Evolutionary conservation across 2,329 filamentous ascomycete species (phyloP).

Genomic region (Bipolaris victoriae): DNA sequence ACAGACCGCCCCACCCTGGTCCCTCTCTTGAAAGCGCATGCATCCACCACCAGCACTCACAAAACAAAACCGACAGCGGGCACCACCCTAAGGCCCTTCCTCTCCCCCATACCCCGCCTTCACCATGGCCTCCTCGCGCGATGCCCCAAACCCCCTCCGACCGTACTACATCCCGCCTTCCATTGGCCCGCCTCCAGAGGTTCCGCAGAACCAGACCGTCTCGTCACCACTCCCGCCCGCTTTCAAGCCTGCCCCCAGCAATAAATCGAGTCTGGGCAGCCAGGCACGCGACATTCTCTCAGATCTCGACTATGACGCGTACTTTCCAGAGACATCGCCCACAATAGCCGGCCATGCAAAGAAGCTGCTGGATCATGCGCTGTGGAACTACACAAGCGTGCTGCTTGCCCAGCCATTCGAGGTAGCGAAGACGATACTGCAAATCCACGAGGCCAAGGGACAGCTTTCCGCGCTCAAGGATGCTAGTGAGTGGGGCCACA

Average conservation of each 20-base stretch:
- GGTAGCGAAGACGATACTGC: constrained; percentile 91
- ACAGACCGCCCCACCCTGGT: constrained; percentile 11
- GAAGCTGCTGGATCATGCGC: constrained; percentile 78
- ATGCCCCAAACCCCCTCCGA: constrained; percentile 66
- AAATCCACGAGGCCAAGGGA: constrained; percentile 66
- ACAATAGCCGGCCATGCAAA: constrained; percentile 72
- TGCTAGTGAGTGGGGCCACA: constrained; percentile 24
- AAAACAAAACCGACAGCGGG: constrained; percentile 12
- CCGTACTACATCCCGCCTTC: constrained; percentile 75
- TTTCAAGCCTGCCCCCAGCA: constrained; percentile 46
- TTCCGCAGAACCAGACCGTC: constrained; percentile 42
- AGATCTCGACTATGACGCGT: constrained; percentile 91
- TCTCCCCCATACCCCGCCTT: constrained; percentile 2
- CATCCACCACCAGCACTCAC: constrained; percentile 14
- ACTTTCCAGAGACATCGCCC: constrained; percentile 77
- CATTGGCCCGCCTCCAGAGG: constrained; percentile 63
- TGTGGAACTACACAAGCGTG: constrained; percentile 91
- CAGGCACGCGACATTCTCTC: constrained; percentile 84
- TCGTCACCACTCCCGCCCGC: constrained; percentile 40
- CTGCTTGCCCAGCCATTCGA: constrained; percentile 95
- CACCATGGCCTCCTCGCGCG: constrained; percentile 53
- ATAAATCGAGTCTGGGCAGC: constrained; percentile 60
- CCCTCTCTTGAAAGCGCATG: constrained; percentile 13
- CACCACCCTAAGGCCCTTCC: constrained; percentile 5
- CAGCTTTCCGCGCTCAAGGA: constrained; percentile 33